These are phyloP conservation scores for Quercus berberidifolia DNA, from an alignment of 306 rosid species.

Conservation along the genomic window DNA sequence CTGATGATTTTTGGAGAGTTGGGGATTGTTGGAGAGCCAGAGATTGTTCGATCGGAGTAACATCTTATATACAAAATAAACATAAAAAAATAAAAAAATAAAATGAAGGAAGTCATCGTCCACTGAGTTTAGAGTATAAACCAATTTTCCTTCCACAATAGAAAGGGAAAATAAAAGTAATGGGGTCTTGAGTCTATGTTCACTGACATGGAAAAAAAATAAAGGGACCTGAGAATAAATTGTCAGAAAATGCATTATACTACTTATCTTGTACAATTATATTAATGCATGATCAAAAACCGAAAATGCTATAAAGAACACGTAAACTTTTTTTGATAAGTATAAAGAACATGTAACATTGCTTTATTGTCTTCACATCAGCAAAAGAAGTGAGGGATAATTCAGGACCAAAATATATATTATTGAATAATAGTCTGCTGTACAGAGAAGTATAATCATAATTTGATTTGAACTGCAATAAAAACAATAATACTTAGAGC, in stretches of 20 bases:
- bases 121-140: too few species aligned
- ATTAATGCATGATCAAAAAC: neutral
- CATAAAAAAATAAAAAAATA: neutral
- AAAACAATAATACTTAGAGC: neutral
- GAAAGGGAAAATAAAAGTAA: too few species aligned
- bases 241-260: neutral
- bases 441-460: neutral
- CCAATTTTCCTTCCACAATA: too few species aligned
- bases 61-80: neutral
- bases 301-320: neutral
- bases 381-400: neutral
- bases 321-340: too few species aligned
- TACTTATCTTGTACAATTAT: neutral
- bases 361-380: neutral
- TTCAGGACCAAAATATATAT: neutral
- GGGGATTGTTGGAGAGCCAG: too few species aligned
- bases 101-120: too few species aligned
- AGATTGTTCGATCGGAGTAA: too few species aligned
- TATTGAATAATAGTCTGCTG: neutral
- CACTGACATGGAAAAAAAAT: too few species aligned
- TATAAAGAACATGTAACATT: neutral
- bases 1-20: too few species aligned
- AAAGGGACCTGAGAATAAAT: too few species aligned
- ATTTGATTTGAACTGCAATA: neutral
- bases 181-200: too few species aligned